phyloP scores from a whole-genome alignment of 2,329 filamentous ascomycete species.

The Cryphonectria radicalis region DNA sequence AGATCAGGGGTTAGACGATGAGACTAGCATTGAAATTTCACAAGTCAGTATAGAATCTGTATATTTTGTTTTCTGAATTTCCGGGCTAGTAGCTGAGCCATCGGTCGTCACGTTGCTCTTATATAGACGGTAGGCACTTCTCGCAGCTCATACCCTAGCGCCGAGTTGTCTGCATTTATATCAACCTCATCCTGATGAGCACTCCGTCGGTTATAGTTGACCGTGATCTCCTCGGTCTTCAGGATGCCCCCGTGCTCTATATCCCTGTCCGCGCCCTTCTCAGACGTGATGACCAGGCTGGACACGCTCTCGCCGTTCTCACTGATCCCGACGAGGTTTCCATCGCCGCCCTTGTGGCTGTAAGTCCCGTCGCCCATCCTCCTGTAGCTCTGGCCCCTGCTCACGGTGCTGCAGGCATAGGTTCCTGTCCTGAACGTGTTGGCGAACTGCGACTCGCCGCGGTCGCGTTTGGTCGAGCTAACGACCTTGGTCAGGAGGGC shows the following conservation, averaged over 20 bases:
- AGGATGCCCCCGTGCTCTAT: conserved; percentile 5
- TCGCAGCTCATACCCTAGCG: not conserved
- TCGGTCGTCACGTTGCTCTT: not conserved
- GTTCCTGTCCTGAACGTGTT: conserved; percentile 18
- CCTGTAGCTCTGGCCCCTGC: conserved; percentile 6
- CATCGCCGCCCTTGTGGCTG: not conserved
- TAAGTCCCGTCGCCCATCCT: not conserved
- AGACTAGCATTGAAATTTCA: no score
- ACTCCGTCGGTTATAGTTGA: not conserved
- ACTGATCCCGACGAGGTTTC: conserved; percentile 10
- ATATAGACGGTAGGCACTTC: not conserved
- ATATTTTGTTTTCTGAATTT: not conserved
- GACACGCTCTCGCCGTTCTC: conserved; percentile 13
- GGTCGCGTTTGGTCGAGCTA: conserved; percentile 12
- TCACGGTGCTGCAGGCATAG: conserved; percentile 16
- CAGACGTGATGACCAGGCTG: conserved; percentile 1
- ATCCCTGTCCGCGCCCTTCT: not conserved
- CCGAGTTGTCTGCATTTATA: not conserved
- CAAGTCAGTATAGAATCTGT: no score
- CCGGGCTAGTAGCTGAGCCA: not conserved
- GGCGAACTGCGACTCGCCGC: conserved; percentile 1
- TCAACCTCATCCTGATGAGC: not conserved
- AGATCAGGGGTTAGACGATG: no score
- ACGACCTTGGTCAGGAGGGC: conserved; percentile 27
- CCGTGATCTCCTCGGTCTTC: conserved; percentile 8